Evolutionary conservation across 805 yeast species (phyloP).

Genomic region (Saturnispora mendoncae): DNA sequence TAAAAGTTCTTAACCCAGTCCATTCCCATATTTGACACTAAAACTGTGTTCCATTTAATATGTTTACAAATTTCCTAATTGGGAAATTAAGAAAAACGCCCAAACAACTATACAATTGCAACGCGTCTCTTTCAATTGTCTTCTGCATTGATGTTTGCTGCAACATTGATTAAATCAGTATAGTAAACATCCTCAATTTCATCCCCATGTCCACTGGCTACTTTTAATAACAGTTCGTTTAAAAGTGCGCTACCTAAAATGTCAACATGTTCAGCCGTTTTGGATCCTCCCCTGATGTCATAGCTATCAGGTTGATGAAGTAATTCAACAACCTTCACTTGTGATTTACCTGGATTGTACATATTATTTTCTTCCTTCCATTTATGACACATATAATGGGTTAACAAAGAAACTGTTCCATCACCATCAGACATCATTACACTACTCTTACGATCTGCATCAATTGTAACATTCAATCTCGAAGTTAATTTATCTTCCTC

Average conservation of each 20-base stretch:
- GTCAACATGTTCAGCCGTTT: constrained; percentile 97
- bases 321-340: constrained; percentile 81
- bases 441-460: constrained; percentile 51
- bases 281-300: constrained; percentile 95
- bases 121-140: too few species aligned
- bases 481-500: constrained; percentile 43
- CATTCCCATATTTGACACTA: too few species aligned
- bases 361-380: constrained; percentile 62
- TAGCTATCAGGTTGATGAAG: constrained; percentile 87
- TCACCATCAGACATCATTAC: constrained; percentile 89
- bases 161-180: constrained; percentile 40
- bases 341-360: constrained; percentile 69
- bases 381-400: constrained; percentile 86
- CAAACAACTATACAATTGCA: too few species aligned
- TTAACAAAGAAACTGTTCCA: constrained; percentile 82
- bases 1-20: too few species aligned
- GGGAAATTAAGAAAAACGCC: neutral
- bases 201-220: constrained; percentile 76
- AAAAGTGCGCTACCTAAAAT: constrained; percentile 88
- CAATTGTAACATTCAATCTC: constrained; percentile 64
- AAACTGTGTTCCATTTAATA: neutral
- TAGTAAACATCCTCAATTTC: constrained; percentile 49
- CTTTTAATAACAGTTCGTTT: constrained; percentile 74
- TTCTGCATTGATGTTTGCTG: constrained; percentile 9
- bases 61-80: constrained; percentile 1